Base-by-base conservation (phyloP, 768 basidiomycete species). In the Xerocomus potaroensis region DNA sequence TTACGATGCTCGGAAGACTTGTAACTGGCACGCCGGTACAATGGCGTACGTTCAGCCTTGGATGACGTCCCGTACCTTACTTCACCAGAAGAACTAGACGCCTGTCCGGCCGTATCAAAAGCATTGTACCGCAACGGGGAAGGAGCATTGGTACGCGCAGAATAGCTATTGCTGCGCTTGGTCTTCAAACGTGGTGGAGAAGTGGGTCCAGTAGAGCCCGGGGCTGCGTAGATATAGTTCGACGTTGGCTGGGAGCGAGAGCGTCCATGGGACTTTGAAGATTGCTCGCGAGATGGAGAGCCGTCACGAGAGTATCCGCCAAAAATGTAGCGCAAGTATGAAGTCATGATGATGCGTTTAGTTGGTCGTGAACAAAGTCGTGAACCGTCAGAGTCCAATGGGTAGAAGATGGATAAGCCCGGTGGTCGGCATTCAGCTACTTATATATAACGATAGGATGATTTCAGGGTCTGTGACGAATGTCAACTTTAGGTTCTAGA, bases 301-400 rank as follows among this genome's bases (percentile, higher is more conserved):
- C 27, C 58, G 31, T 64, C 60, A 12, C 61, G 62, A 34, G 60
- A 51, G 44, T 63, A 41, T 31, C 65, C 66, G 34, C 73, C 72
- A 47, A 75, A 75, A 54, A 74, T 63, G 49, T 61, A 74, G 50
- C 77, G 77, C 48, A 79, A 57, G 65, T 76, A 75, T 27, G 77
- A 72, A 41, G 75, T 69, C 77, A 78, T 78, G 47, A 45, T 54
- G 43, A 15, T 41, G 48, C 47, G 54, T 60, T 23, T 24, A 16
- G 39, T 27, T 8, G 31, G 44, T 55, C 57, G 65, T 61, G 34
- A 55, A 43, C 40, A 31, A 32, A 40, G 57, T 57, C 51, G 58
- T 58, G 35, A 39, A 38, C 43, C 42, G 48, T 50, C 44, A 47
- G 39, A 48, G 38, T 40, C 49, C 47, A 51, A 48, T 42, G 39